Evolutionary conservation across 2,329 filamentous ascomycete genomes (phyloP).

Genomic region (Orbilia oligospora): DNA sequence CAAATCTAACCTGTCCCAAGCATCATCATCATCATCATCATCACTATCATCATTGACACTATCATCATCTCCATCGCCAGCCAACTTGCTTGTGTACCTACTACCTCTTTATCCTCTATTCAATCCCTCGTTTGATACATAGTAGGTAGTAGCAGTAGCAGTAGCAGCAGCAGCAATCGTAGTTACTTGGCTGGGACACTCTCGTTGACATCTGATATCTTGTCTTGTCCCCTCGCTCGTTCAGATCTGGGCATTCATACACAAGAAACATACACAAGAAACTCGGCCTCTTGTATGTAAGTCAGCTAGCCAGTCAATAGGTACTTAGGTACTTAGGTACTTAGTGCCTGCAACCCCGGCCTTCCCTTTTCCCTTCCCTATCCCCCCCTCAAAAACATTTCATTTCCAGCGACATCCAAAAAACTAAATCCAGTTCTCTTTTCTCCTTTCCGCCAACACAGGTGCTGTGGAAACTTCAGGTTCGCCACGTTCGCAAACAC

Average conservation of each 20-base stretch:
- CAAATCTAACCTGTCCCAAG: background rate
- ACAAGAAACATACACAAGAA: background rate
- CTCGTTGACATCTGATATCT: background rate
- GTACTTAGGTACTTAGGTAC: too few relatives aligned
- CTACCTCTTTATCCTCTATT: background rate
- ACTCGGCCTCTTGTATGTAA: background rate
- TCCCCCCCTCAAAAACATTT: background rate
- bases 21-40: background rate
- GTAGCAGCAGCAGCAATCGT: too few relatives aligned
- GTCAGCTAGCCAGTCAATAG: too few relatives aligned
- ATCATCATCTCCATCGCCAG: conserved; percentile 1
- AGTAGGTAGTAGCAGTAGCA: too few relatives aligned
- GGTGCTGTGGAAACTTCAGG: background rate
- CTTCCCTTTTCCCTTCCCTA: background rate
- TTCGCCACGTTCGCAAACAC: conserved; percentile 8
- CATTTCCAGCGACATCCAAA: background rate
- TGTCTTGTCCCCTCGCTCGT: background rate
- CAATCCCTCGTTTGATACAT: background rate
- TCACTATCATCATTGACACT: background rate
- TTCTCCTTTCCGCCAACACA: conserved; percentile 6
- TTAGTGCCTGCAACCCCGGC: too few relatives aligned
- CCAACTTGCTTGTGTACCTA: too few relatives aligned
- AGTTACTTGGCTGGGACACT: too few relatives aligned
- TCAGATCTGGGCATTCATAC: background rate
- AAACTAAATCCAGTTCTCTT: background rate